Evolutionary conservation across 202 grass and related monocot species (phyloP).

Genomic region (Eragrostis tef): DNA sequence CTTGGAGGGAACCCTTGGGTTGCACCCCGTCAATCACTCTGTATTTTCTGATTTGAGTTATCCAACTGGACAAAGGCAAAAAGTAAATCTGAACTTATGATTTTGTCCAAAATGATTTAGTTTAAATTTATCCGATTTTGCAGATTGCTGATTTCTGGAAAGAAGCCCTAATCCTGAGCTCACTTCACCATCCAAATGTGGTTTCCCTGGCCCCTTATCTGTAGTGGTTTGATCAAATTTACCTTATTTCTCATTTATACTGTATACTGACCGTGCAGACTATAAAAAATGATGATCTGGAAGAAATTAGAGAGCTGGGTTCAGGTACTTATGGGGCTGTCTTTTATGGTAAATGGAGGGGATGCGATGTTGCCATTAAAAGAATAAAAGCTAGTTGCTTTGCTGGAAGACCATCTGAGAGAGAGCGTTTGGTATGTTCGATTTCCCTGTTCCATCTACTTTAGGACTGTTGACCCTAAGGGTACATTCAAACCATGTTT

Average conservation of each 20-base stretch:
- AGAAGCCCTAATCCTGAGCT: conserved; percentile 88
- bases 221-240: conserved; percentile 23
- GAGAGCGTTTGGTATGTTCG: conserved; percentile 77
- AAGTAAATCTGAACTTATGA: neutral
- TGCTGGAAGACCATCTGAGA: conserved; percentile 86
- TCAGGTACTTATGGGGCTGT: conserved; percentile 92
- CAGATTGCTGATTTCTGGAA: conserved; percentile 99
- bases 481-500: no score
- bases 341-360: conserved; percentile 98
- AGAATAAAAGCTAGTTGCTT: conserved; percentile 99
- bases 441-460: conserved; percentile 28
- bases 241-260: conserved; percentile 39
- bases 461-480: neutral
- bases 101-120: conserved; percentile 28
- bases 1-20: no score
- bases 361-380: conserved; percentile 98
- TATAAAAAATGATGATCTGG: conserved; percentile 95
- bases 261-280: conserved; percentile 60
- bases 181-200: conserved; percentile 95
- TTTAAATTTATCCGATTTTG: conserved; percentile 43
- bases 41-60: conserved; percentile 11
- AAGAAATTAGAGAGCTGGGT: conserved; percentile 95
- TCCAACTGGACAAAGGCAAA: neutral
- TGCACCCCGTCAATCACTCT: neutral
- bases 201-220: conserved; percentile 58